Evolutionary conservation across 164 flowering plant species (phyloP).

Genomic region (Akebia trifoliata): DNA sequence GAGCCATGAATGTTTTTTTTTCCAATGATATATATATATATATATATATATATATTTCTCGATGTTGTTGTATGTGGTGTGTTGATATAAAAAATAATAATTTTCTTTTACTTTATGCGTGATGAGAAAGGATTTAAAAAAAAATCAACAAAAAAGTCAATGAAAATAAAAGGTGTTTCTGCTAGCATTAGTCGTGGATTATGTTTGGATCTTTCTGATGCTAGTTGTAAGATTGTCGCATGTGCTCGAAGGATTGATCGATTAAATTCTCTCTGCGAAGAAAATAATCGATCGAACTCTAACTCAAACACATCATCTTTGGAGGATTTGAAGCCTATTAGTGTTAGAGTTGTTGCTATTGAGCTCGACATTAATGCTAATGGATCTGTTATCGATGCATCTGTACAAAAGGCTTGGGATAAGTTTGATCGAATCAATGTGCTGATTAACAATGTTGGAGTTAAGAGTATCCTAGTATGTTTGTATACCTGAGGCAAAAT

Average conservation of each 20-base stretch:
- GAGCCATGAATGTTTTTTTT: too few species aligned
- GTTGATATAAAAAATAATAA: too few species aligned
- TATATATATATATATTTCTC: too few species aligned
- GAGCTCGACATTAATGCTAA: constrained; percentile 55
- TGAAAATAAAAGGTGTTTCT: constrained; percentile 69
- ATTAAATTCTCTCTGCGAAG: constrained; percentile 54
- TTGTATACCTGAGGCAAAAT: too few species aligned
- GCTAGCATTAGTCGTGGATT: constrained; percentile 64
- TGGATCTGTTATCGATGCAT: constrained; percentile 32
- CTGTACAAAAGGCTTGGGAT: constrained; percentile 63
- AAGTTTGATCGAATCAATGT: constrained; percentile 67
- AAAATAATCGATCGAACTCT: constrained; percentile 40
- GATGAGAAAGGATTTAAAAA: too few species aligned
- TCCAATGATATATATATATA: too few species aligned
- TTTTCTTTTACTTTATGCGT: too few species aligned
- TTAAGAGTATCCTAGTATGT: too few species aligned
- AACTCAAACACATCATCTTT: not conserved
- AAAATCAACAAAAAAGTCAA: too few species aligned
- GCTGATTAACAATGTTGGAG: constrained; percentile 65
- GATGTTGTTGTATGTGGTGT: too few species aligned
- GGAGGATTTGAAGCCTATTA: not conserved
- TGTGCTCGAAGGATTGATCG: constrained; percentile 71
- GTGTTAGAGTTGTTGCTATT: constrained; percentile 10
- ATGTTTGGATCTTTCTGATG: constrained; percentile 55
- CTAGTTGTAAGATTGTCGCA: constrained; percentile 61